These are phyloP conservation scores for slime mould (Dictyostelium discoideum) DNA, from an alignment of 78 protist genomes.

Conservation along the genomic window DNA sequence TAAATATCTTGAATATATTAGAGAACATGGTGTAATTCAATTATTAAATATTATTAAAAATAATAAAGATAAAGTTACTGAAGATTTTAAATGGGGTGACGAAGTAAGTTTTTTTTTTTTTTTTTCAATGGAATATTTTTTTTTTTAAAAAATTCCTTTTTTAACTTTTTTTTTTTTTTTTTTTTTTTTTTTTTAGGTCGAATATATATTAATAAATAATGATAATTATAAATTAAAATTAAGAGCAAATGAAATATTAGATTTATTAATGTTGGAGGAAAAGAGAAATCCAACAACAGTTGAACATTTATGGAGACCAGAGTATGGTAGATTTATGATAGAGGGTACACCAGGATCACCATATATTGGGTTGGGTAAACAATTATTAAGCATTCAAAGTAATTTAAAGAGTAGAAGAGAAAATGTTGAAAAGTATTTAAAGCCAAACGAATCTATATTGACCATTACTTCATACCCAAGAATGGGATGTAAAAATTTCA, in stretches of 20 bases:
- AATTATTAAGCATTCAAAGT: slow-evolving; percentile 21
- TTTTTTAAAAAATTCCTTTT: neutral
- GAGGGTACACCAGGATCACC: slow-evolving; percentile 97
- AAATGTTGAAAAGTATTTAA: slow-evolving; percentile 16
- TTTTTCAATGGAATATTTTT: no score
- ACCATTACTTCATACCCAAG: slow-evolving; percentile 81
- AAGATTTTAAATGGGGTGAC: slow-evolving; percentile 92
- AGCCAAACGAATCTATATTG: slow-evolving; percentile 24
- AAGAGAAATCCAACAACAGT: slow-evolving; percentile 33
- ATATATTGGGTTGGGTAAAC: slow-evolving; percentile 78
- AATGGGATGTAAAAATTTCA: slow-evolving; percentile 80
- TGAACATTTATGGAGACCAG: slow-evolving; percentile 94
- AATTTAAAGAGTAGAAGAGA: slow-evolving; percentile 35
- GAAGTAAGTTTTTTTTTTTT: slow-evolving; percentile 64
- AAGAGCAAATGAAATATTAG: slow-evolving; percentile 71
- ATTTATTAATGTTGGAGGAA: slow-evolving; percentile 41
- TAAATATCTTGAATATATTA: slow-evolving; percentile 65
- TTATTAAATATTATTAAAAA: slow-evolving; percentile 82
- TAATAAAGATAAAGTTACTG: slow-evolving; percentile 33
- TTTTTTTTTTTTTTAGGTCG: slow-evolving; percentile 58
- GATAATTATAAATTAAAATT: slow-evolving; percentile 79
- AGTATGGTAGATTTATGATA: slow-evolving; percentile 94
- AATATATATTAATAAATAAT: slow-evolving; percentile 74
- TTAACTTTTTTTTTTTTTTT: neutral
- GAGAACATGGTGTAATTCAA: slow-evolving; percentile 91